Evolutionary conservation across 495 filamentous ascomycete species (phyloP).

Genomic region (Filosporella fistucella): DNA sequence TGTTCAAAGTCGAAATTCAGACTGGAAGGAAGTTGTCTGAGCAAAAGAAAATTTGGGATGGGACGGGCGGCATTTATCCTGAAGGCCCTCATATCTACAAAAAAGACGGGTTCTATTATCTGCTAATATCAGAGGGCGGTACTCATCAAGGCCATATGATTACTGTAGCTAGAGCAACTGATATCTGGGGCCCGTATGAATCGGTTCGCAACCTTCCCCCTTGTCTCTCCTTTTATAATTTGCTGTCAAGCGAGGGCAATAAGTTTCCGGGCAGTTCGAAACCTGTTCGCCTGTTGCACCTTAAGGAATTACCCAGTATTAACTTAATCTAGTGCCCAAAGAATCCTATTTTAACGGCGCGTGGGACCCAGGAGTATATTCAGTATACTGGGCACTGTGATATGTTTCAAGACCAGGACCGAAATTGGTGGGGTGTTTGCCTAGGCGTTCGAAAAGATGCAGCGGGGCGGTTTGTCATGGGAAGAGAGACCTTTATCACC

Average conservation of each 20-base stretch:
- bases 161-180: conserved; percentile 44
- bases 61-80: conserved; percentile 39
- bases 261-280: too few species aligned
- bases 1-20: conserved; percentile 38
- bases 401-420: conserved; percentile 36
- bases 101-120: conserved; percentile 60
- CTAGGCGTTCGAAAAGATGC: conserved; percentile 12
- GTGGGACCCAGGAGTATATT: conserved; percentile 29
- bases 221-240: too few species aligned
- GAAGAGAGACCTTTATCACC: conserved; percentile 21
- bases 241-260: too few species aligned
- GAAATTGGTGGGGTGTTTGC: conserved; percentile 39
- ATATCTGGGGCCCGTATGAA: conserved; percentile 51
- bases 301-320: too few species aligned
- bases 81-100: conserved; percentile 66
- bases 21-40: conserved; percentile 33
- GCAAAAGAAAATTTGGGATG: conserved; percentile 47
- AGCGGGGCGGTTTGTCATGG: conserved; percentile 13
- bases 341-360: conserved; percentile 50
- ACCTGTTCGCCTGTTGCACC: too few species aligned
- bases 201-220: too few species aligned
- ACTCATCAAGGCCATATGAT: conserved; percentile 54
- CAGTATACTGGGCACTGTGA: conserved; percentile 37
- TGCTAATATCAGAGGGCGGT: conserved; percentile 64
- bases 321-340: too few species aligned